Percentiles rank a stretch among this genome's conserved stretches.
These are phyloP conservation scores for Tardiomyces blankii DNA, from an alignment of 1,139 yeast genomes.

Conservation along the genomic window DNA sequence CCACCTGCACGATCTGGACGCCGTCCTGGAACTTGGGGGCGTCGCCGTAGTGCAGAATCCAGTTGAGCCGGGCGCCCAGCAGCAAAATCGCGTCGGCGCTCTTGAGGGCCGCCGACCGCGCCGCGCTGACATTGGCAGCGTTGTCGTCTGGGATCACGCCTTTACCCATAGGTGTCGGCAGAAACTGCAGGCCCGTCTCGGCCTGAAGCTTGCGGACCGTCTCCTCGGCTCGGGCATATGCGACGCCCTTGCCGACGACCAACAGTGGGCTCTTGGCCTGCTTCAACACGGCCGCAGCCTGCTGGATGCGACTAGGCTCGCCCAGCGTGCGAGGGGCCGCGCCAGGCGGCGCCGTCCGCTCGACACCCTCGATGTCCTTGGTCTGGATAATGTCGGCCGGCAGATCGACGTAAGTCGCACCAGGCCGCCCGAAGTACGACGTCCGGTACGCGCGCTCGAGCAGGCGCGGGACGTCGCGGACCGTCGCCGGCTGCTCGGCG, in stretches of 20 bases:
- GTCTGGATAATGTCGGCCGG: conserved; percentile 48
- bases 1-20: conserved; percentile 46
- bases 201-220: conserved; percentile 31
- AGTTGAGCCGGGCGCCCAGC: conserved; percentile 53
- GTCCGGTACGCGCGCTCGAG: conserved; percentile 40
- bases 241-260: conserved; percentile 55
- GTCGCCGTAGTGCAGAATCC: conserved; percentile 58
- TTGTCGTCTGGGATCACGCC: conserved; percentile 47
- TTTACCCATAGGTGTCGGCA: conserved; percentile 68
- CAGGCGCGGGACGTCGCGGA: conserved; percentile 29
- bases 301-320: conserved; percentile 27
- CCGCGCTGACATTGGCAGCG: conserved; percentile 41
- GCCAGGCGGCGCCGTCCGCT: conserved; percentile 15
- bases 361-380: conserved; percentile 3
- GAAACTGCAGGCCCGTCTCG: conserved; percentile 36
- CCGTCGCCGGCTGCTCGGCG: conserved; percentile 33
- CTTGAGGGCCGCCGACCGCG: conserved; percentile 44
- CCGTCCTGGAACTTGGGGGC: conserved; percentile 36
- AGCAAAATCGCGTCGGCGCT: conserved; percentile 45
- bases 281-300: conserved; percentile 26
- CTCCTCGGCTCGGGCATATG: conserved; percentile 32
- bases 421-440: conserved; percentile 41
- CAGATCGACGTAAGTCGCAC: conserved; percentile 49
- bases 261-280: conserved; percentile 38
- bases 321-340: conserved; percentile 32